A percentile compares a stretch with the other conserved stretches of the same genome.
Evolutionary conservation across 345 rosid genomes (phyloP).

Genomic region (Brassica napus): DNA sequence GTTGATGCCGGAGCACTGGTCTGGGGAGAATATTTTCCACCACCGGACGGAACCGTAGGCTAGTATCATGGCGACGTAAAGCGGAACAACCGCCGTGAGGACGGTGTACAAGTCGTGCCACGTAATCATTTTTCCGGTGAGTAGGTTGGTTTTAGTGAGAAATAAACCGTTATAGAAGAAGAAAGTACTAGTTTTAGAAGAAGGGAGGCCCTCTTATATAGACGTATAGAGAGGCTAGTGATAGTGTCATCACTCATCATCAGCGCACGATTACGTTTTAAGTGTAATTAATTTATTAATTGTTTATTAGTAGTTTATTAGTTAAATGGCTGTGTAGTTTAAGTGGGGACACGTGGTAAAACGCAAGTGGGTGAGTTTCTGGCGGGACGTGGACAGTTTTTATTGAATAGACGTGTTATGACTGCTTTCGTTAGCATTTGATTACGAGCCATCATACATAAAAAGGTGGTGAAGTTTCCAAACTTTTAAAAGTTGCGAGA

Average conservation of each 20-base stretch:
- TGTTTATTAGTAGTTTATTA: neutral
- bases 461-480: neutral
- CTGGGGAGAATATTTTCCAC: constrained; percentile 95
- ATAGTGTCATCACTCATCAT: constrained; percentile 15
- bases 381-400: constrained; percentile 35
- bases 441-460: constrained; percentile 1
- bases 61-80: constrained; percentile 90
- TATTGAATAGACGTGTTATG: constrained; percentile 25
- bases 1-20: constrained; percentile 97
- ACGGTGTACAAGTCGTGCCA: constrained; percentile 84
- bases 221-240: constrained; percentile 33
- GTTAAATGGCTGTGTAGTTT: neutral
- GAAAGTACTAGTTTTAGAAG: constrained; percentile 17
- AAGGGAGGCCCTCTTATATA: constrained; percentile 9
- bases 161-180: constrained; percentile 40
- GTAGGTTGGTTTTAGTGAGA: neutral
- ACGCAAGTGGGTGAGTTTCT: constrained; percentile 24
- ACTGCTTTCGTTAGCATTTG: constrained; percentile 21
- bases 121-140: constrained; percentile 54
- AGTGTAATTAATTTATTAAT: neutral
- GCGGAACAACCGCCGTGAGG: constrained; percentile 82
- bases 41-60: constrained; percentile 96
- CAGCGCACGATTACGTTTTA: constrained; percentile 34
- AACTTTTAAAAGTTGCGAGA: constrained; percentile 6
- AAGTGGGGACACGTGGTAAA: constrained; percentile 32